Conservation (phyloP, 805 yeast genomes). For the Sungouiozyma intestinalis region DNA sequence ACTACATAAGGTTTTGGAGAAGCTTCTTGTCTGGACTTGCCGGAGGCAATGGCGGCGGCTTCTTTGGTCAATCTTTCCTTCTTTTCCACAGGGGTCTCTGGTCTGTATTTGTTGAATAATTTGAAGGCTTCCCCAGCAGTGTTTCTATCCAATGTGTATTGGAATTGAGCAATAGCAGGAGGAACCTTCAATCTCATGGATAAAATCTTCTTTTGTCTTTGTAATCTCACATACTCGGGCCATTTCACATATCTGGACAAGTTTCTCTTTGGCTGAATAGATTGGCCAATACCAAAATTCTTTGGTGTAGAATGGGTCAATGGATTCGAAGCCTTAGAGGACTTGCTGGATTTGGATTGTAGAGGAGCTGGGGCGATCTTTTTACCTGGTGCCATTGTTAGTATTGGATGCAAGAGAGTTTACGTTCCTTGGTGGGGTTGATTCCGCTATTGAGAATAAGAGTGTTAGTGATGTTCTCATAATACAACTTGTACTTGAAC, state of each 20-base stretch:
- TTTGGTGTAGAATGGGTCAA: conserved; percentile 81
- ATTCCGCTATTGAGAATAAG: too few relatives aligned
- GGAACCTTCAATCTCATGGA: conserved; percentile 96
- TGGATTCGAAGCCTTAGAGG: conserved; percentile 61
- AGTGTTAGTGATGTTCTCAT: too few relatives aligned
- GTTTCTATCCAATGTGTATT: conserved; percentile 93
- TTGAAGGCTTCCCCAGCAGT: conserved; percentile 94
- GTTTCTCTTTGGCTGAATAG: conserved; percentile 89
- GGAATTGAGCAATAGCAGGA: conserved; percentile 96
- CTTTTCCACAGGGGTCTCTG: conserved; percentile 95
- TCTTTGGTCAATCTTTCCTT: conserved; percentile 97
- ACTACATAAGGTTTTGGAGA: conserved; percentile 94
- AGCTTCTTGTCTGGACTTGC: conserved; percentile 92
- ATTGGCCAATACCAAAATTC: conserved; percentile 94
- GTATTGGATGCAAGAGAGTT: not conserved
- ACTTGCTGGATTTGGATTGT: conserved; percentile 56
- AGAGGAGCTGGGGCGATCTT: conserved; percentile 98
- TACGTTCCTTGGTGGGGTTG: too few relatives aligned
- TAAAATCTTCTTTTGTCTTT: conserved; percentile 97
- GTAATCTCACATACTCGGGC: conserved; percentile 97
- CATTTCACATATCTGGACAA: conserved; percentile 94
- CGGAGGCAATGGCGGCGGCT: conserved; percentile 97
- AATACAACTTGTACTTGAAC: too few relatives aligned
- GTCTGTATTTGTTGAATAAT: conserved; percentile 97
- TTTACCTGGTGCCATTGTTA: conserved; percentile 42